Evolutionary conservation across 352 stramenopile genomes (phyloP).

Genomic region (Phytophthora cactorum): DNA sequence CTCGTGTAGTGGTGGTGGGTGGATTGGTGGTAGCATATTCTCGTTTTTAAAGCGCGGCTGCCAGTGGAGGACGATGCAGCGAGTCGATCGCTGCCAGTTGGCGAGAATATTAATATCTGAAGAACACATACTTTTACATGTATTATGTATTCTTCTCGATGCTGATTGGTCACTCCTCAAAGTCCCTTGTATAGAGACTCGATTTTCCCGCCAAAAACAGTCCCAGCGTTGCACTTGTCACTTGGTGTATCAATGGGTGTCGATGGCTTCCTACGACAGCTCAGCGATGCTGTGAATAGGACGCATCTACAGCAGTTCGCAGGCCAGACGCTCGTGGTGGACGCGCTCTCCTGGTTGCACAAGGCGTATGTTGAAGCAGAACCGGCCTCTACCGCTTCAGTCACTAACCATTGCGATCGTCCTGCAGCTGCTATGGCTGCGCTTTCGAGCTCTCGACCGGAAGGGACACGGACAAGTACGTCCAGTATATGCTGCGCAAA

Average conservation of each 20-base stretch:
- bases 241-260: constrained; percentile 50
- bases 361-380: constrained; percentile 60
- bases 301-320: constrained; percentile 60
- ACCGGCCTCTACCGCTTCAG: background rate
- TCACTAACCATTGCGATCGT: constrained; percentile 11
- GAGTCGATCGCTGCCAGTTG: too few species aligned
- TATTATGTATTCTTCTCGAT: too few species aligned
- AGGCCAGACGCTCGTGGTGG: constrained; percentile 66
- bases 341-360: constrained; percentile 83
- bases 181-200: constrained; percentile 5
- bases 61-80: too few species aligned
- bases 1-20: too few species aligned
- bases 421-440: constrained; percentile 73
- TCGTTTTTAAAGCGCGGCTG: too few species aligned
- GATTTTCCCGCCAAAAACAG: constrained; percentile 22
- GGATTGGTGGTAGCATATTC: too few species aligned
- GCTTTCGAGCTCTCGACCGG: constrained; percentile 78
- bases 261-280: constrained; percentile 65
- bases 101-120: too few species aligned
- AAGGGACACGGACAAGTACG: constrained; percentile 66
- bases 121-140: too few species aligned
- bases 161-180: constrained; percentile 1
- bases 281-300: constrained; percentile 61
- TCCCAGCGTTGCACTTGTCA: constrained; percentile 1
- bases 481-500: constrained; percentile 80